phyloP scores from a whole-genome alignment of 2,329 filamentous ascomycete genomes.

The Parafenestella ontariensis region DNA sequence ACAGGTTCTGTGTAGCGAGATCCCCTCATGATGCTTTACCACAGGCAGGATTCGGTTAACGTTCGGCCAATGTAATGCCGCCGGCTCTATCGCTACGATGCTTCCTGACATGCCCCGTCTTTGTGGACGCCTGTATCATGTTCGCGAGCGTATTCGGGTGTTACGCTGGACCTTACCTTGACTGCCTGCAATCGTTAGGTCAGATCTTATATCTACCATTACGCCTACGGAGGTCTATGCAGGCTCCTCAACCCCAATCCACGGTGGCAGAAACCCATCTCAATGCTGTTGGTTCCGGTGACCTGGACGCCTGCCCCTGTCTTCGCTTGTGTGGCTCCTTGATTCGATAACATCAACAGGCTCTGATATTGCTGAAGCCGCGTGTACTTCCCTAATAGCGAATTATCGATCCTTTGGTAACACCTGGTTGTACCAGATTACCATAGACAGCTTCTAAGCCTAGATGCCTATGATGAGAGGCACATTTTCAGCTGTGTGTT shows the following conservation, averaged over 20 bases:
- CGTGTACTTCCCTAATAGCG: slow-evolving; percentile 3
- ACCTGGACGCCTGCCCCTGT: slow-evolving; percentile 28
- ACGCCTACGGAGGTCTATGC: slow-evolving; percentile 2
- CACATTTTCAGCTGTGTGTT: background rate
- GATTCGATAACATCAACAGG: slow-evolving; percentile 20
- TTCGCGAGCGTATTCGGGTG: background rate
- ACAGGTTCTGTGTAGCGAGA: background rate
- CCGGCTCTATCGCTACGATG: background rate
- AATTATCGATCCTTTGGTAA: background rate
- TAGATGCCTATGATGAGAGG: background rate
- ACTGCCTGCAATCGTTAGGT: background rate
- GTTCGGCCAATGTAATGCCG: background rate
- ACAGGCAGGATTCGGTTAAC: background rate
- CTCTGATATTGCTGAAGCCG: slow-evolving; percentile 7
- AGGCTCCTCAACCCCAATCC: slow-evolving; percentile 13
- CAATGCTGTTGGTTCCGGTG: slow-evolving; percentile 20
- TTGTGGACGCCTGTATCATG: background rate
- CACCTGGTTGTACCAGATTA: background rate
- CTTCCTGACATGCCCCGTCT: background rate
- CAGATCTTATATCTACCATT: slow-evolving; percentile 4
- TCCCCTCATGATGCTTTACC: too few species aligned
- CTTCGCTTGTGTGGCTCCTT: slow-evolving; percentile 23
- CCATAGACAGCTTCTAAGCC: background rate
- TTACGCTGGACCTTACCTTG: background rate
- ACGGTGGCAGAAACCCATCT: slow-evolving; percentile 14